Conservation (phyloP, 345 rosid species). For the Eucalyptus melliodora region DNA sequence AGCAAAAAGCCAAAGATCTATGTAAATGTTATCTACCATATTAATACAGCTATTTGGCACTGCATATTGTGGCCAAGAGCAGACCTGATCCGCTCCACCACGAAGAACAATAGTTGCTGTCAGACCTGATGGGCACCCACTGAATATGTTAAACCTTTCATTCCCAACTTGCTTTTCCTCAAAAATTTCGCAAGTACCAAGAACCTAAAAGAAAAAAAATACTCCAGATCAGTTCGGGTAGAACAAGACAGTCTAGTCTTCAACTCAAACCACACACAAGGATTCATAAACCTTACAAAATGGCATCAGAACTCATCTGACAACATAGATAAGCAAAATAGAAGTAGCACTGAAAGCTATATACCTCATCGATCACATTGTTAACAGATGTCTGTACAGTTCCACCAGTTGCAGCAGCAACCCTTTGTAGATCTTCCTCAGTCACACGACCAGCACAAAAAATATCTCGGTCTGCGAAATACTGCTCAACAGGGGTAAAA, state of each 20-base stretch:
- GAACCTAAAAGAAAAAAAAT: conserved; percentile 48
- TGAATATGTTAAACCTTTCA: conserved; percentile 96
- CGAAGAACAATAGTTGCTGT: conserved; percentile 99
- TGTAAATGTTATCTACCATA: neutral
- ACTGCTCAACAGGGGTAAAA: conserved; percentile 25
- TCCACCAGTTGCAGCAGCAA: conserved; percentile 98
- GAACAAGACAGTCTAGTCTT: neutral
- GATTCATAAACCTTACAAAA: neutral
- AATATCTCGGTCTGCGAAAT: conserved; percentile 96
- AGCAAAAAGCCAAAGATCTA: neutral
- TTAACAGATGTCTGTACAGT: conserved; percentile 94
- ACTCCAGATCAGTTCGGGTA: neutral
- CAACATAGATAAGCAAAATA: neutral
- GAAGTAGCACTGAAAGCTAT: neutral
- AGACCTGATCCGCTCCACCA: conserved; percentile 99
- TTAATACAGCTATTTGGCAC: neutral
- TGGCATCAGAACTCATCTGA: neutral
- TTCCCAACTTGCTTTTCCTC: conserved; percentile 99
- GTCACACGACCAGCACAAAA: conserved; percentile 99
- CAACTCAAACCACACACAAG: neutral
- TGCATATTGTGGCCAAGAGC: neutral
- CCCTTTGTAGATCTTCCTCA: conserved; percentile 89
- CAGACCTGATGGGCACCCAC: conserved; percentile 89
- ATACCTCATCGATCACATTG: conserved; percentile 81
- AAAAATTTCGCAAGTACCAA: conserved; percentile 89